Conservation (phyloP, 768 basidiomycete genomes). For the Leccinum olivaceopallidum region DNA sequence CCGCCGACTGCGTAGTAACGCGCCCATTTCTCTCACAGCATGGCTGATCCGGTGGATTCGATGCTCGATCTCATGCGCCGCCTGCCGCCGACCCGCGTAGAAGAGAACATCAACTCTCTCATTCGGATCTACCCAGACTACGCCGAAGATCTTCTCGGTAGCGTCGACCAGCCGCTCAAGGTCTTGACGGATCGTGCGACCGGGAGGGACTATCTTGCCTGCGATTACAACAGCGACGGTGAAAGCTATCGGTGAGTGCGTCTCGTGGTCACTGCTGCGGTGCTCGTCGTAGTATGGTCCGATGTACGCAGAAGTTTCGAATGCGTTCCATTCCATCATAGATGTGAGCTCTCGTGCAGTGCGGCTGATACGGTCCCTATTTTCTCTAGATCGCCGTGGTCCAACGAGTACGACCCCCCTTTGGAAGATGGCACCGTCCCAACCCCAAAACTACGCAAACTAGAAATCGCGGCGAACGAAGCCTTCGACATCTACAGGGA, state of each 20-base stretch:
- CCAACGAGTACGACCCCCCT: slow-evolving; percentile 92
- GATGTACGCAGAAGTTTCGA: neutral
- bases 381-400: slow-evolving; percentile 87
- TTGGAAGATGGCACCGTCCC: slow-evolving; percentile 89
- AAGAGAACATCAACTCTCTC: slow-evolving; percentile 83
- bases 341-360: neutral
- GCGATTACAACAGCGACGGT: slow-evolving; percentile 92
- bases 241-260: slow-evolving; percentile 72
- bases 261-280: neutral
- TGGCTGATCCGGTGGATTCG: slow-evolving; percentile 82
- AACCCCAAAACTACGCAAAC: slow-evolving; percentile 78
- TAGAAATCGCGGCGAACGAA: slow-evolving; percentile 93
- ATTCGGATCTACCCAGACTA: slow-evolving; percentile 87
- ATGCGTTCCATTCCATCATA: neutral
- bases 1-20: slow-evolving; percentile 2
- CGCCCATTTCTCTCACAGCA: slow-evolving; percentile 28
- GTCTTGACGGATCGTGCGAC: slow-evolving; percentile 76
- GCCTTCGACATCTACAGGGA: slow-evolving; percentile 98
- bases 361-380: slow-evolving; percentile 13
- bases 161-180: slow-evolving; percentile 92
- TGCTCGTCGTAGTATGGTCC: neutral
- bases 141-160: slow-evolving; percentile 91
- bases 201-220: slow-evolving; percentile 88
- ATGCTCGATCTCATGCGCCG: slow-evolving; percentile 97
- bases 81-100: slow-evolving; percentile 87